These are phyloP conservation scores for Lipomyces sp. DNA, from an alignment of 805 yeast genomes.

Conservation along the genomic window DNA sequence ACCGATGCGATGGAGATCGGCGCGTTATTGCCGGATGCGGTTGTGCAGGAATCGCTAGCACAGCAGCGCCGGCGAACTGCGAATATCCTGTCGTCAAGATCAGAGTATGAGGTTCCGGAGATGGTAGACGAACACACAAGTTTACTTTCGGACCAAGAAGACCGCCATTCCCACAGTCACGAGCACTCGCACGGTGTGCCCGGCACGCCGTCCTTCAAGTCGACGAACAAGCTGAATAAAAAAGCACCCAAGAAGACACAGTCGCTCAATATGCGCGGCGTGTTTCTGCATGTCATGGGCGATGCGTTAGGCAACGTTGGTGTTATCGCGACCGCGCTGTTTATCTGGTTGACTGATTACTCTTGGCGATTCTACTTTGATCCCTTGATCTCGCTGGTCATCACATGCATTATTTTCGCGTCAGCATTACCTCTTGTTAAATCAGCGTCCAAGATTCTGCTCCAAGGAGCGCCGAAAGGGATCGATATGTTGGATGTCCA, in stretches of 20 bases:
- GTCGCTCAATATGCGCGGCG: slow-evolving; percentile 97
- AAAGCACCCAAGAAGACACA: slow-evolving; percentile 46
- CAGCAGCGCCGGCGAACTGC: slow-evolving; percentile 27
- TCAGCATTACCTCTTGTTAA: slow-evolving; percentile 90
- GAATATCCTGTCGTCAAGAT: slow-evolving; percentile 2
- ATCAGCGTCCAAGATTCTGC: slow-evolving; percentile 80
- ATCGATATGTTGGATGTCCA: slow-evolving; percentile 77
- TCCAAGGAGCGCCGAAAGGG: slow-evolving; percentile 91
- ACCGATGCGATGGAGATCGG: slow-evolving; percentile 33
- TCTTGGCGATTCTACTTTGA: slow-evolving; percentile 87
- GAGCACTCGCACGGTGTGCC: slow-evolving; percentile 16
- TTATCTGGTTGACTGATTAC: slow-evolving; percentile 92
- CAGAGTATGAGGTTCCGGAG: slow-evolving; percentile 40
- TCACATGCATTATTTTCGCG: slow-evolving; percentile 85
- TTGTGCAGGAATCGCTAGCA: slow-evolving; percentile 22
- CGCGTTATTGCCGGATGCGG: slow-evolving; percentile 31
- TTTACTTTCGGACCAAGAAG: slow-evolving; percentile 41
- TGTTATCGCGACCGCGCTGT: slow-evolving; percentile 84
- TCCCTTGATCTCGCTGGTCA: slow-evolving; percentile 82
- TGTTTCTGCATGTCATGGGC: slow-evolving; percentile 90
- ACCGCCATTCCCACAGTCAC: slow-evolving; percentile 28
- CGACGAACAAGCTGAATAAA: slow-evolving; percentile 35
- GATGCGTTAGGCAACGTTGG: slow-evolving; percentile 96
- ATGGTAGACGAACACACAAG: slow-evolving; percentile 48
- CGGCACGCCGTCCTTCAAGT: slow-evolving; percentile 20